These are phyloP conservation scores for Pythium brachiatum DNA, from an alignment of 352 stramenopile genomes.

Conservation along the genomic window DNA sequence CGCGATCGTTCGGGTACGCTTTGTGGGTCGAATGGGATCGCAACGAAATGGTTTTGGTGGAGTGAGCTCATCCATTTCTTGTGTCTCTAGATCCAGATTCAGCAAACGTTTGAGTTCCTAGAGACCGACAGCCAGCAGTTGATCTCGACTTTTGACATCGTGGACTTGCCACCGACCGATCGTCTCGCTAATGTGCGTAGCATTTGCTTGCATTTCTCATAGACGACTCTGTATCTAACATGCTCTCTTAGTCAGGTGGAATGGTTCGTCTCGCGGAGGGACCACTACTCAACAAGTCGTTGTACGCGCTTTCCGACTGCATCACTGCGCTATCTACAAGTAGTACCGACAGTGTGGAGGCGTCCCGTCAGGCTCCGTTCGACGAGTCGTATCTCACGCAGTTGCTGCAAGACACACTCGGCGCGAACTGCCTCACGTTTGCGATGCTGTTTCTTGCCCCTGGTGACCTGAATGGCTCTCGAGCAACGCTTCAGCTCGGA, in stretches of 20 bases:
- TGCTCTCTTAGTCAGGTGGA: conserved; percentile 20
- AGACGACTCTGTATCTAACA: no score
- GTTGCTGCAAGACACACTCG: conserved; percentile 44
- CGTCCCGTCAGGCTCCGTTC: conserved; percentile 21
- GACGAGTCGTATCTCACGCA: conserved; percentile 37
- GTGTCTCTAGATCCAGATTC: conserved; percentile 32
- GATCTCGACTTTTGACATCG: conserved; percentile 39
- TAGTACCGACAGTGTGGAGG: background rate
- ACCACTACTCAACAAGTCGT: conserved; percentile 54
- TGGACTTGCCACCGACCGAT: conserved; percentile 49
- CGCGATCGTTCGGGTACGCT: conserved; percentile 39
- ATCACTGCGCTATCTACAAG: conserved; percentile 22
- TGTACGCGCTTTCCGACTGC: conserved; percentile 46
- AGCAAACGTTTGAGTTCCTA: conserved; percentile 37
- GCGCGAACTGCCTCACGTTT: conserved; percentile 54
- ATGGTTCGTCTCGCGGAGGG: conserved; percentile 44
- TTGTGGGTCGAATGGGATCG: background rate
- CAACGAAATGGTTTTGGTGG: background rate
- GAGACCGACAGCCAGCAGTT: conserved; percentile 38
- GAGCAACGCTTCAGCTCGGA: conserved; percentile 39
- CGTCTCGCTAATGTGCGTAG: conserved; percentile 40
- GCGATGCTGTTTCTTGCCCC: conserved; percentile 39
- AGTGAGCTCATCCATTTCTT: background rate
- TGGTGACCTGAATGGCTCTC: conserved; percentile 37
- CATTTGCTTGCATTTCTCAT: background rate